Conservation (phyloP, 2,329 filamentous ascomycete genomes). For the Talaromyces verruculosus region DNA sequence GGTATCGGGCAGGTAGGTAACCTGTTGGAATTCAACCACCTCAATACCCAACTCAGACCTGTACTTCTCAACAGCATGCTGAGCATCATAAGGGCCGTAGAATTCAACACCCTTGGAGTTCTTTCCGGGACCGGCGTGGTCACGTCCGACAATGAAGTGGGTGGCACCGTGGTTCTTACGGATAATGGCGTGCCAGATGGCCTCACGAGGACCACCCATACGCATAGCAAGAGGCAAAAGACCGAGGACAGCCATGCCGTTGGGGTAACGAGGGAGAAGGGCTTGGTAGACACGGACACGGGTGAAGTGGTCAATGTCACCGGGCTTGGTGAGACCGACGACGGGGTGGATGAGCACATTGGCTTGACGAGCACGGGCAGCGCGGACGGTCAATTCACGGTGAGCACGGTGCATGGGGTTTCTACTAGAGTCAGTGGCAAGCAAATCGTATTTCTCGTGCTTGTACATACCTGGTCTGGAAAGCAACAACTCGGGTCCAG, state of each 20-base stretch:
- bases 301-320: constrained; percentile 99
- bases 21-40: constrained; percentile 99
- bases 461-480: constrained; percentile 71
- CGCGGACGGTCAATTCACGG: constrained; percentile 94
- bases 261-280: constrained; percentile 92
- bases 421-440: constrained; percentile 38
- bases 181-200: constrained; percentile 99
- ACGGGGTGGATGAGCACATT: constrained; percentile 99
- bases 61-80: constrained; percentile 95
- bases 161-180: constrained; percentile 99
- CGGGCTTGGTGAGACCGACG: constrained; percentile 96
- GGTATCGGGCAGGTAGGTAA: constrained; percentile 96
- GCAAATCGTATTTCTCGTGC: neutral
- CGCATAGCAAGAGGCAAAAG: constrained; percentile 96
- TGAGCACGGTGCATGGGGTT: constrained; percentile 99
- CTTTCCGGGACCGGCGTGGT: constrained; percentile 96
- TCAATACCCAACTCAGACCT: constrained; percentile 94
- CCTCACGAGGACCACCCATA: constrained; percentile 97
- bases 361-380: constrained; percentile 90
- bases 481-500: constrained; percentile 95
- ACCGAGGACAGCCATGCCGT: constrained; percentile 96
- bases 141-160: constrained; percentile 98
- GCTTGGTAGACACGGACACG: constrained; percentile 98
- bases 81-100: constrained; percentile 97
- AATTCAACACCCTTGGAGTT: constrained; percentile 97